phyloP scores from a whole-genome alignment of 257 asterid genomes.

The Cinchona pubescens region DNA sequence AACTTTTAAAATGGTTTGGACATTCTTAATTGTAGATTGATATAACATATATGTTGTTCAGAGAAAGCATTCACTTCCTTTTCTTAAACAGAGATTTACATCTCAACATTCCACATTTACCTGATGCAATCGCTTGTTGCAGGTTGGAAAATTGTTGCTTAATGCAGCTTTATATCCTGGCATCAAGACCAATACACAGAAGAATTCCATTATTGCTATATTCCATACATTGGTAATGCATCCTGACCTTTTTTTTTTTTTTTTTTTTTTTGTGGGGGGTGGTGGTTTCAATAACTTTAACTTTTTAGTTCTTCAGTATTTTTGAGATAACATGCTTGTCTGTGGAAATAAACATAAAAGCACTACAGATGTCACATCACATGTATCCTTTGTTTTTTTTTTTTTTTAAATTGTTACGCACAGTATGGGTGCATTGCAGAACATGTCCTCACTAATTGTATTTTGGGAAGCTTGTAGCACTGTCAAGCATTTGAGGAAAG shows the following conservation, averaged over 20 bases:
- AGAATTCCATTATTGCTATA: conserved; percentile 69
- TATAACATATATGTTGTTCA: neutral
- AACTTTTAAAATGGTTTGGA: neutral
- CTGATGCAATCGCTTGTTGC: conserved; percentile 18
- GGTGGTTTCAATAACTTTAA: neutral
- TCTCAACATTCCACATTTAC: neutral
- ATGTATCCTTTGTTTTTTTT: too few species aligned
- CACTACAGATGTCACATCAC: too few species aligned
- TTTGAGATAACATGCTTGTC: too few species aligned
- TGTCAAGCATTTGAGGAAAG: too few species aligned
- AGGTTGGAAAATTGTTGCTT: conserved; percentile 82
- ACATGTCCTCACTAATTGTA: too few species aligned
- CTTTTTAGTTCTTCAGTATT: too few species aligned
- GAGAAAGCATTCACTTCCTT: neutral
- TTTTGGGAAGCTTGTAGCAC: too few species aligned
- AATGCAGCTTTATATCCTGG: conserved; percentile 84
- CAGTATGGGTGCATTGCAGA: too few species aligned
- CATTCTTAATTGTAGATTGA: neutral
- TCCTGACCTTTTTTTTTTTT: conserved; percentile 1
- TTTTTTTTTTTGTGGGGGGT: too few species aligned
- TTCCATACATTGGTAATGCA: conserved; percentile 58
- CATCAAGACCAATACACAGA: conserved; percentile 81
- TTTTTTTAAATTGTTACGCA: too few species aligned
- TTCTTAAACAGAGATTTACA: neutral
- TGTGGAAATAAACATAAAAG: too few species aligned